Evolutionary conservation across 2,329 filamentous ascomycete species (phyloP).

Genomic region (Xylaria sp.): DNA sequence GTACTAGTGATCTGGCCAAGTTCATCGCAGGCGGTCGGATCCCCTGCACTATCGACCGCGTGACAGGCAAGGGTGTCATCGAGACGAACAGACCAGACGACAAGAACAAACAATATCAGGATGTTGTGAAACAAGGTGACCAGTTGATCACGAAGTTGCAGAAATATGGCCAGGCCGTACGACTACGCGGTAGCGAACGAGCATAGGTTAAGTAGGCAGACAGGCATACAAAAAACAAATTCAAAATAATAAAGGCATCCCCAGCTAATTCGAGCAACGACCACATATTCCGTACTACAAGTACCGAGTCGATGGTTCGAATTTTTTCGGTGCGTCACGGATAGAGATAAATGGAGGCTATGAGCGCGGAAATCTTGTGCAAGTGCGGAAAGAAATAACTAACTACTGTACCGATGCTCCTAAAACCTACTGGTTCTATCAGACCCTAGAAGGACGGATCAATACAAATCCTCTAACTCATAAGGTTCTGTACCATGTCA

Average conservation of each 20-base stretch:
- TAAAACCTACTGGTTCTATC: neutral
- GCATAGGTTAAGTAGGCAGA: slow-evolving; percentile 61
- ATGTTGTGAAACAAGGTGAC: slow-evolving; percentile 97
- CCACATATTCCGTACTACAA: neutral
- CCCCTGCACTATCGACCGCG: slow-evolving; percentile 96
- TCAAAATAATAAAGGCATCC: neutral
- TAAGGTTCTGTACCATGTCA: neutral
- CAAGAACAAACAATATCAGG: slow-evolving; percentile 99
- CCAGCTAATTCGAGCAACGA: neutral
- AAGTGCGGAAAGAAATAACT: slow-evolving; percentile 29
- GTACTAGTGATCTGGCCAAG: slow-evolving; percentile 83
- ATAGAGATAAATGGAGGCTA: neutral
- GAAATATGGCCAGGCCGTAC: slow-evolving; percentile 97
- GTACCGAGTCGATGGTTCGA: neutral
- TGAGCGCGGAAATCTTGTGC: slow-evolving; percentile 19
- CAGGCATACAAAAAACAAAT: slow-evolving; percentile 9
- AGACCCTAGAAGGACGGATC: neutral
- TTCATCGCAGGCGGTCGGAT: slow-evolving; percentile 97
- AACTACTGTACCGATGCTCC: slow-evolving; percentile 26
- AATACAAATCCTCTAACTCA: neutral
- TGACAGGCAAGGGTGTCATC: slow-evolving; percentile 94
- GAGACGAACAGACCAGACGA: slow-evolving; percentile 98
- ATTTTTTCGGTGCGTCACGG: neutral
- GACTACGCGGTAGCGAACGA: slow-evolving; percentile 92
- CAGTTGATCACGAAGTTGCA: slow-evolving; percentile 98